Conservation (phyloP, 768 basidiomycete species). For the Pleurotus citrinopileatus region DNA sequence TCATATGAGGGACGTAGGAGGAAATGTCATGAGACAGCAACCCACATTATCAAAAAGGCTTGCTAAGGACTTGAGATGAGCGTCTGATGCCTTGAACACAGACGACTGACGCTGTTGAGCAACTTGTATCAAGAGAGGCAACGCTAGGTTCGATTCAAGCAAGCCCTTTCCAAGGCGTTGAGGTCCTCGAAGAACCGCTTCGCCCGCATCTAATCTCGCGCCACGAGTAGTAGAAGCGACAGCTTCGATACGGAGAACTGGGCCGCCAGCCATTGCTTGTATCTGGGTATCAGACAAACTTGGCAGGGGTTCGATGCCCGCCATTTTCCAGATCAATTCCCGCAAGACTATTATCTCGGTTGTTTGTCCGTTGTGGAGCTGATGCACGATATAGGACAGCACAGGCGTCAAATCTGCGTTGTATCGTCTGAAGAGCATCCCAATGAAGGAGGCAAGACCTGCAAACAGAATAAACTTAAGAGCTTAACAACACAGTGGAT, state of each 20-base stretch:
- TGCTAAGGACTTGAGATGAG: constrained; percentile 83
- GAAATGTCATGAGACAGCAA: constrained; percentile 19
- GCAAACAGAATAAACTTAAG: constrained; percentile 10
- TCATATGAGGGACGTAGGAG: no score
- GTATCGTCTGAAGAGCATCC: constrained; percentile 87
- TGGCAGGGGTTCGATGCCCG: constrained; percentile 87
- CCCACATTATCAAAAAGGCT: constrained; percentile 87
- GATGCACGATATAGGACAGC: constrained; percentile 88
- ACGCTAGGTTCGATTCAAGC: constrained; percentile 69
- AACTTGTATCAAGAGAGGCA: constrained; percentile 88
- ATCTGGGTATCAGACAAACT: constrained; percentile 89
- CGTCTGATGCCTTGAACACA: constrained; percentile 68
- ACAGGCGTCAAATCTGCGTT: constrained; percentile 80
- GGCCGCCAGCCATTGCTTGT: constrained; percentile 87
- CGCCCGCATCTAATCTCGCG: constrained; percentile 64
- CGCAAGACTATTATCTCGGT: constrained; percentile 90
- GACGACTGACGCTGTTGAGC: constrained; percentile 90
- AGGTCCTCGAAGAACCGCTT: constrained; percentile 63
- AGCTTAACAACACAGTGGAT: neutral
- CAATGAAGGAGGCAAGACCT: constrained; percentile 93
- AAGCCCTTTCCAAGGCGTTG: constrained; percentile 63
- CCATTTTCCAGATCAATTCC: constrained; percentile 94
- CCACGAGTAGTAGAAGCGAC: constrained; percentile 79
- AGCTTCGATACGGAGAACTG: constrained; percentile 82
- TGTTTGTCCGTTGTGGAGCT: constrained; percentile 77